These are phyloP conservation scores for Crithidia expoeki DNA, from an alignment of 208 protist genomes.

Conservation along the genomic window DNA sequence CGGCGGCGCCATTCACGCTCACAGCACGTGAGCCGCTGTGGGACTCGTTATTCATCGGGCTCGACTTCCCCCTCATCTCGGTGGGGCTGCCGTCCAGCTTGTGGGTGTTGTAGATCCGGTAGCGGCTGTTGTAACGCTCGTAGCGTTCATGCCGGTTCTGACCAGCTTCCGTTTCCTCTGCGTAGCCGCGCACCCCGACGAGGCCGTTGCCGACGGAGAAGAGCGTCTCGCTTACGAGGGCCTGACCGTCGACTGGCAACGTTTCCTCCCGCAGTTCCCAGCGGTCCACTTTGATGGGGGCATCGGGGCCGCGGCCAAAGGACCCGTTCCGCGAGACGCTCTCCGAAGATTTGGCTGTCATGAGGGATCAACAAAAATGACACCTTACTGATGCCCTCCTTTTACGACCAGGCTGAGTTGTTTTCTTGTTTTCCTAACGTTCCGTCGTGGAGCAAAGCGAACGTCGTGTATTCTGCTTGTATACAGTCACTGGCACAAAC, in stretches of 20 bases:
- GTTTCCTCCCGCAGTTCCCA: slow-evolving; percentile 75
- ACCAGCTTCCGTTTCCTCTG: slow-evolving; percentile 56
- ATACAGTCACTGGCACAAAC: no score
- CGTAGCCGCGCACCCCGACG: slow-evolving; percentile 79
- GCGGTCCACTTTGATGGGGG: slow-evolving; percentile 39
- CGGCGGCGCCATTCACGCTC: neutral
- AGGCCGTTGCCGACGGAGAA: slow-evolving; percentile 87
- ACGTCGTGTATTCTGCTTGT: no score
- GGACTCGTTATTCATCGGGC: neutral
- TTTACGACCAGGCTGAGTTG: no score
- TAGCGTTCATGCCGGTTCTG: slow-evolving; percentile 25
- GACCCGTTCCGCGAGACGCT: slow-evolving; percentile 11
- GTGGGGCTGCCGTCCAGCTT: neutral
- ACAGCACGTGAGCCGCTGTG: slow-evolving; percentile 10
- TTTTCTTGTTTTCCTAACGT: no score
- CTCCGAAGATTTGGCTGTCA: slow-evolving; percentile 19
- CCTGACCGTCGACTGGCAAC: slow-evolving; percentile 42
- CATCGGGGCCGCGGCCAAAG: slow-evolving; percentile 13
- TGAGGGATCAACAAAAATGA: neutral
- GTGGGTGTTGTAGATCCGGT: slow-evolving; percentile 14
- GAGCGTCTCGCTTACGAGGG: slow-evolving; percentile 74
- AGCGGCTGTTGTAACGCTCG: slow-evolving; percentile 16
- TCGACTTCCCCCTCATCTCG: slow-evolving; percentile 5
- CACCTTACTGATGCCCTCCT: neutral
- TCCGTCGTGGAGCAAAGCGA: no score